These are phyloP conservation scores for Aphanoascus verrucosus DNA, from an alignment of 2,329 filamentous ascomycete genomes.

Conservation along the genomic window DNA sequence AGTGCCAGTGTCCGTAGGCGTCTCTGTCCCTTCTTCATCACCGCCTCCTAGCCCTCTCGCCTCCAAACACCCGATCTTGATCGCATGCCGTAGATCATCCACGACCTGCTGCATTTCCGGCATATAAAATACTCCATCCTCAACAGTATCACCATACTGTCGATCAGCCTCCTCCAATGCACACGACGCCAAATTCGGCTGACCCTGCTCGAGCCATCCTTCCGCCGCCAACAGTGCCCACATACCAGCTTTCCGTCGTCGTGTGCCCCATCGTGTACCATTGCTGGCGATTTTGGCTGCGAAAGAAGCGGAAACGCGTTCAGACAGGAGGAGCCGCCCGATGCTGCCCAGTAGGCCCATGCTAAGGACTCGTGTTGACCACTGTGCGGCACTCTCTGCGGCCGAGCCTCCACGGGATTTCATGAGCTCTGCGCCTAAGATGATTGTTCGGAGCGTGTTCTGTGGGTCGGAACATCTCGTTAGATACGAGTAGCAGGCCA, in stretches of 20 bases:
- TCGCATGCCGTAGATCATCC: slow-evolving; percentile 34
- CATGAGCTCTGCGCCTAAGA: slow-evolving; percentile 69
- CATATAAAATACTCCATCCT: slow-evolving; percentile 38
- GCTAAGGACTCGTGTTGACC: slow-evolving; percentile 72
- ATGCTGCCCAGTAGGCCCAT: slow-evolving; percentile 61
- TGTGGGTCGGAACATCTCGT: slow-evolving; percentile 72
- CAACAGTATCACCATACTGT: slow-evolving; percentile 40
- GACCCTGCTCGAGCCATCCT: slow-evolving; percentile 67
- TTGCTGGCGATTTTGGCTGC: slow-evolving; percentile 59
- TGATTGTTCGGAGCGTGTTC: slow-evolving; percentile 65
- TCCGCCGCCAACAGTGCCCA: slow-evolving; percentile 80
- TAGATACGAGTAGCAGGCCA: slow-evolving; percentile 83
- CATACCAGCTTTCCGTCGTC: slow-evolving; percentile 74
- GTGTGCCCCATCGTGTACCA: slow-evolving; percentile 56
- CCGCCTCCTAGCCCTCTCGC: slow-evolving; percentile 29
- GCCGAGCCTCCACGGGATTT: slow-evolving; percentile 68
- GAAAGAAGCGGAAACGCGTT: slow-evolving; percentile 78
- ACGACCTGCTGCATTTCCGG: slow-evolving; percentile 42
- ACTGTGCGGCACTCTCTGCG: slow-evolving; percentile 76
- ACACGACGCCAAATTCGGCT: slow-evolving; percentile 65
- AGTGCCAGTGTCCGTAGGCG: slow-evolving; percentile 20
- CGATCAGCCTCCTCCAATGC: slow-evolving; percentile 60
- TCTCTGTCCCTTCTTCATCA: slow-evolving; percentile 19
- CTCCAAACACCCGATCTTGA: slow-evolving; percentile 36
- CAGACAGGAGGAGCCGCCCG: slow-evolving; percentile 72